phyloP scores from a whole-genome alignment of 257 asterid genomes.

The Scutellaria minor region DNA sequence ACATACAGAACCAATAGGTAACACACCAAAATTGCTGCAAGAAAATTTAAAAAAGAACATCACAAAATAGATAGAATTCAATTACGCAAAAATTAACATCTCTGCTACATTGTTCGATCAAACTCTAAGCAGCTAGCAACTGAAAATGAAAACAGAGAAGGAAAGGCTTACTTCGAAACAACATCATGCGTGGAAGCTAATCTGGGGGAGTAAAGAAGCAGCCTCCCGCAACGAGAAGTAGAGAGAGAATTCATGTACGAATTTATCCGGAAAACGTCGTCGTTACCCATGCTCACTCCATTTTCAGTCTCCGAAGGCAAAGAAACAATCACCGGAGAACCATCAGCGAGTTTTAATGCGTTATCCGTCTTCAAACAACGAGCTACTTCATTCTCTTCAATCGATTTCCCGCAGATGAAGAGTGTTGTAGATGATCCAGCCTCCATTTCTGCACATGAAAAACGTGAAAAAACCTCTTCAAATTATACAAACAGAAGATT shows the following conservation, averaged over 20 bases:
- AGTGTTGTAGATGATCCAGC: slow-evolving; percentile 45
- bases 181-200: slow-evolving; percentile 84
- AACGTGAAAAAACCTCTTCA: background rate
- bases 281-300: slow-evolving; percentile 30
- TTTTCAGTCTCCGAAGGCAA: slow-evolving; percentile 56
- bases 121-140: background rate
- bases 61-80: slow-evolving; percentile 9
- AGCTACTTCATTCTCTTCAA: slow-evolving; percentile 61
- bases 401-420: slow-evolving; percentile 74
- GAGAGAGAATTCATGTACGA: slow-evolving; percentile 61
- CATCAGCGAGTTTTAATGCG: slow-evolving; percentile 59
- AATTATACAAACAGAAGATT: background rate
- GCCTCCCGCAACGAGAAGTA: slow-evolving; percentile 63
- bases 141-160: background rate
- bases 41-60: slow-evolving; percentile 14
- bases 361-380: slow-evolving; percentile 49
- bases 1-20: slow-evolving; percentile 87
- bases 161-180: slow-evolving; percentile 59
- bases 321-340: slow-evolving; percentile 44
- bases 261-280: slow-evolving; percentile 47
- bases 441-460: slow-evolving; percentile 62
- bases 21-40: slow-evolving; percentile 73
- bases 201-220: slow-evolving; percentile 74
- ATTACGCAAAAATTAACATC: slow-evolving; percentile 4
- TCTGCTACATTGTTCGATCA: slow-evolving; percentile 18